These are phyloP conservation scores for Eucalyptus sp. DNA, from an alignment of 345 rosid genomes.

Conservation along the genomic window DNA sequence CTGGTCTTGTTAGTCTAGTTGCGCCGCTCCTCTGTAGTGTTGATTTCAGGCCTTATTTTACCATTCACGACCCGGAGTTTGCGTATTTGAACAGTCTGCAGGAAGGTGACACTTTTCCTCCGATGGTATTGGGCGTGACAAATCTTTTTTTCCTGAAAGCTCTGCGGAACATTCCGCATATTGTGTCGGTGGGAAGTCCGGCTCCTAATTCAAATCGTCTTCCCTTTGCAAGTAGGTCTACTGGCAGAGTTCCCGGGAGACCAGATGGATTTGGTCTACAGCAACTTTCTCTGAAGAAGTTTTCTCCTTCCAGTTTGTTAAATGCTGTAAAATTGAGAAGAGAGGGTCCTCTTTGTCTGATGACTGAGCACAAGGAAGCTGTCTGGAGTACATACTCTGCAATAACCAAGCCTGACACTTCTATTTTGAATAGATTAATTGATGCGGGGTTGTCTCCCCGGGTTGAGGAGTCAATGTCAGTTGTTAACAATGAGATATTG, in stretches of 20 bases:
- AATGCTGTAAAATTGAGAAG: conserved; percentile 77
- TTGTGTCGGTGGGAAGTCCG: conserved; percentile 89
- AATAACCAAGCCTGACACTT: conserved; percentile 90
- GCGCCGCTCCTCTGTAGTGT: conserved; percentile 78
- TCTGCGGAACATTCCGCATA: conserved; percentile 71
- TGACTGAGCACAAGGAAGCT: conserved; percentile 99
- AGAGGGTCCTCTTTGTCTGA: conserved; percentile 94
- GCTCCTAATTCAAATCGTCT: conserved; percentile 47
- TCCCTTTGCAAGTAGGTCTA: conserved; percentile 43
- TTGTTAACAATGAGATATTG: conserved; percentile 91
- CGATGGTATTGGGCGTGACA: conserved; percentile 92
- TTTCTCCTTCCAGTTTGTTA: conserved; percentile 78
- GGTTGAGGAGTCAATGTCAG: conserved; percentile 98
- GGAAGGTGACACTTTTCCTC: conserved; percentile 80
- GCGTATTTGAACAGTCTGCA: conserved; percentile 54
- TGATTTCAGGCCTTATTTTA: conserved; percentile 97
- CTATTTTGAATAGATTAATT: conserved; percentile 82
- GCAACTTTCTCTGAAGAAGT: conserved; percentile 70
- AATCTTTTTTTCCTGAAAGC: conserved; percentile 92
- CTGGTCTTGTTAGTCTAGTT: conserved; percentile 88
- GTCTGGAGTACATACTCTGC: conserved; percentile 80
- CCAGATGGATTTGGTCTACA: conserved; percentile 68
- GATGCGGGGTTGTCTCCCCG: conserved; percentile 95
- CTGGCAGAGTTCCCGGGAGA: conserved; percentile 62
- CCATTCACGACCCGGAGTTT: conserved; percentile 91